These are phyloP conservation scores for Vigna hirtella DNA, from an alignment of 306 rosid species.

Conservation along the genomic window DNA sequence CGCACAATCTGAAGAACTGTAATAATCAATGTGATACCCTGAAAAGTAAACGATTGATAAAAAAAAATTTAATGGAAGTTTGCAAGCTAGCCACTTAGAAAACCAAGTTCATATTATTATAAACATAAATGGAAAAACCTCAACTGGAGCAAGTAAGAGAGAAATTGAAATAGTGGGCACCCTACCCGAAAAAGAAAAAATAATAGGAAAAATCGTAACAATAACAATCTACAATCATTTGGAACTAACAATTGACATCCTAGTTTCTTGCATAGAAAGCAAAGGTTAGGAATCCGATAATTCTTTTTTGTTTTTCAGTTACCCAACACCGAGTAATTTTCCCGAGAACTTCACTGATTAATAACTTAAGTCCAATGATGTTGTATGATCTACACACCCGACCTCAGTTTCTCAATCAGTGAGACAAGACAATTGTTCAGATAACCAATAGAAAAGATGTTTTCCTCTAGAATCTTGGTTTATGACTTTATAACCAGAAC, in stretches of 20 bases:
- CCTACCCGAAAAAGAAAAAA: neutral
- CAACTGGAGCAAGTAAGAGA: neutral
- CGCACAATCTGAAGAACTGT: constrained; percentile 97
- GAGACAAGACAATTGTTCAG: neutral
- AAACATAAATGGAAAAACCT: constrained; percentile 8
- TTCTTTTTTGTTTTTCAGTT: neutral
- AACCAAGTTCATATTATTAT: neutral
- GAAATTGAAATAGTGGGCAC: neutral
- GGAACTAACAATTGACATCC: neutral
- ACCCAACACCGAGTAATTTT: neutral
- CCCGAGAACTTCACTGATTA: neutral
- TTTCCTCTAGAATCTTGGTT: constrained; percentile 18
- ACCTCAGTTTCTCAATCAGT: neutral
- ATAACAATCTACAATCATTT: neutral
- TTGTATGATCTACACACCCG: neutral
- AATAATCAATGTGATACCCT: constrained; percentile 89
- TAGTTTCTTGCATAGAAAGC: constrained; percentile 7
- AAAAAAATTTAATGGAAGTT: constrained; percentile 19
- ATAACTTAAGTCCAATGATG: neutral
- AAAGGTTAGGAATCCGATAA: neutral
- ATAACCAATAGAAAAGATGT: neutral
- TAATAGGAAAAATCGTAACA: neutral
- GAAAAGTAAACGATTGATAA: constrained; percentile 26
- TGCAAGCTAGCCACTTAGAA: neutral
- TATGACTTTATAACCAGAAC: neutral